Evolutionary conservation across 1,139 yeast genomes (phyloP), one percentile per base, ranked within the genome.

Genomic region (Debaryomyces nepalensis): DNA sequence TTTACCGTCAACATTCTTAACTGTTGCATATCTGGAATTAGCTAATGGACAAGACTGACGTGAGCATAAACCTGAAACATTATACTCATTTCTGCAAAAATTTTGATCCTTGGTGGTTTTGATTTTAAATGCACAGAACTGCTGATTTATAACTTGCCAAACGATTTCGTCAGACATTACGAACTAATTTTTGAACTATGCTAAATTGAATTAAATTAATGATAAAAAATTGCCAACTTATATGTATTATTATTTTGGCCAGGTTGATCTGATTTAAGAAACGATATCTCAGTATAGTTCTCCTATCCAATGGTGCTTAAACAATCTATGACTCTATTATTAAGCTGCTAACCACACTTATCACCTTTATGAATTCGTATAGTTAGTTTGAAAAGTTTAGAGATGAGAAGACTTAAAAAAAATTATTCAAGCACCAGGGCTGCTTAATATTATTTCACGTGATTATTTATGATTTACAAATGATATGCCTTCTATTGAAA

Each of bases 11-110:
- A 89, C 79, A 56, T 81, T 84, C 57, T 93, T 86, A 39, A 93
- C 95, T 0, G 99, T 93, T 26, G 99, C 98, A 67, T 93, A 93
- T 58, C 90, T 82, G 23, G 98, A 88, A 63, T 93, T 93, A 21
- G 99, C 99, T 47, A 93, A 73, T 3, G 99, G 99, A 63, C 99
- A 93, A 11, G 97, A 87, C 63, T 85, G 93, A 59, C 99, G 82
- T 41, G 83, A 79, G 65, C 99, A 93, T 45, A 93, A 75, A 50
- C 99, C 99, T 48, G 90, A 77, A 26, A 87, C 96, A 59, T 89
- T 89, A 67, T 85, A 87, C 61, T 88, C 96, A 59, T 89, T 88
- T 57, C 95, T 74, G 67, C 96, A 88, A 62, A 88, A 88, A 55
- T 81, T 84, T 63, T 87, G 96, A 14, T 79, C 85, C 58, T 84